Evolutionary conservation across 192 early-diverging fungal genomes (phyloP), one percentile per base, ranked within the genome.

Genomic region (Ambispora gerdemannii): DNA sequence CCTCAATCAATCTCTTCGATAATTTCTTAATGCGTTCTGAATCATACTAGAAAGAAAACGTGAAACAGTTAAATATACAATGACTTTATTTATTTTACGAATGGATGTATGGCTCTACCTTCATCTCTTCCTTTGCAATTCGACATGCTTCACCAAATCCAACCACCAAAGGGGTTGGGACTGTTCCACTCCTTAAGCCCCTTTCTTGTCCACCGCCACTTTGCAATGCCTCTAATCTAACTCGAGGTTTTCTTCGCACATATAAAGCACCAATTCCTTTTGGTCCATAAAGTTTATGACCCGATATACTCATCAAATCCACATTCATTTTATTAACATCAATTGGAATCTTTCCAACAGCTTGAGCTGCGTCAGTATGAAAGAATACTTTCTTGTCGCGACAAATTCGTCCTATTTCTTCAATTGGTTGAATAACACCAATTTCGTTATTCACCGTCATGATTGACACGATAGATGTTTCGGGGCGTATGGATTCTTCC

Each of bases 401-500:
- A 80, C 95, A 96, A 30, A 98, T 76, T 38, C 80, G 82, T 35
- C 94, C 96, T 82, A 98, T 96, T 71, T 92, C 94, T 38, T 76
- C 86, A 64, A 98, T 77, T 25, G 95, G 93, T 78, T 98, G 96
- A 51, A 94, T 87, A 17, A 98, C 95, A 63, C 96, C 96, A 76
- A 98, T 98, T 78, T 98, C 96, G 79, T 98, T 98, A 76, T 98
- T 98, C 30, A 98, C 95, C 6, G 93, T 83, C 96, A 98, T 98
- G 73, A 96, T 88, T 4, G 94, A 96, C 25, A 96, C 93, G 59
- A 98, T 75, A 8, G 86, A 84, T 15, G 96, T 98, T 34, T 95
- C 93, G 3, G 93, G 93, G 3, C 93, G 88, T 56, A 97, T 93
- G 6, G 94, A 89, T 38, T 84, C 84, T 75, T 91, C 87, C 27